Base-by-base conservation (phyloP, 2,329 filamentous ascomycete genomes). In the Penicillium olsonii region DNA sequence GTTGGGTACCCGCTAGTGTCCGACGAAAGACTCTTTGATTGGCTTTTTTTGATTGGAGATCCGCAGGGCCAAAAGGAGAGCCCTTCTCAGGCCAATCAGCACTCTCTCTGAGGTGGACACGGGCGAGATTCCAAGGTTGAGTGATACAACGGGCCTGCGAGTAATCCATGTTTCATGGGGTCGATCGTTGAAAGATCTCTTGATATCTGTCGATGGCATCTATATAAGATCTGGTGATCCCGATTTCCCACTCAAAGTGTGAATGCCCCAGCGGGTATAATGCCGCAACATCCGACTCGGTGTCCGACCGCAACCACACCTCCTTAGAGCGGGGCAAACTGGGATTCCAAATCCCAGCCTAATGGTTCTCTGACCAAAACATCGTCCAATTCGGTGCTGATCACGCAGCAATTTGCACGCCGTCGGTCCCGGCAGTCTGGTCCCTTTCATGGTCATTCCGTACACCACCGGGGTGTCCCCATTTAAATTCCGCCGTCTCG, bases 71-170 rank as follows among this genome's bases (percentile, higher is more conserved):
- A 37, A 29, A 45, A 51, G 26, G 43, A 47, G 35, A 26, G 42
- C 22, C 4, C 10, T 46, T 40, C 9, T 2, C 11, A 2, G n/a
- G 15, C 55, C 55, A 57, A 55, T 55, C 26, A 46, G 5, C n/a
- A 18, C 20, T 22, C 14, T 9, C 14, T 31, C 4, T 18, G 14
- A 2, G 17, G 33, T 18, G 33, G 33, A 20, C 39, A 33, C 22
- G 11, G 44, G 45, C 7, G 12, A 44, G 27, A 35, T 38, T 45
- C 22, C 22, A 24, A 24, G 22, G 22, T 24, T 24, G 22, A 8
- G 41, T 48, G 27, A 27, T 47, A 27, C 37, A 37, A 14, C 35
- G 26, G n/a, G 9, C 22, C 15, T 14, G 20, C 24, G 19, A 17
- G 31, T 35, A 17, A 35, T 35, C n/a, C 10, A n/a, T 35, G 17